Evolutionary conservation across 805 yeast genomes (phyloP).

Genomic region (Starmerella powellii): DNA sequence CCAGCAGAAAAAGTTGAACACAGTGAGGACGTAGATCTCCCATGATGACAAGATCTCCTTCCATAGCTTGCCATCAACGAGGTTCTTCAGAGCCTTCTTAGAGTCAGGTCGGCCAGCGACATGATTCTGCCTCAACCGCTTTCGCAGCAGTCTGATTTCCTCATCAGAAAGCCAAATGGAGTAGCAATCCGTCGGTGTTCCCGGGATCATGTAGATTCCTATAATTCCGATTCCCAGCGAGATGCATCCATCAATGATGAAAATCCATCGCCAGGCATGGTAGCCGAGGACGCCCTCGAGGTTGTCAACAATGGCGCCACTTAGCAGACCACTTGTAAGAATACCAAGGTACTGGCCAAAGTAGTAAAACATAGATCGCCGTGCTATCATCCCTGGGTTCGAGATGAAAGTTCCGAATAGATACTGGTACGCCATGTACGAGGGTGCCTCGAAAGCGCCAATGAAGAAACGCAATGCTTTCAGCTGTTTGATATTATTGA

Average conservation of each 20-base stretch:
- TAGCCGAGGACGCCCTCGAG: constrained; percentile 43
- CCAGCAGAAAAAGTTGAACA: constrained; percentile 50
- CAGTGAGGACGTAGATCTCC: constrained; percentile 46
- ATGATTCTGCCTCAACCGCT: constrained; percentile 27
- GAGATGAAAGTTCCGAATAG: constrained; percentile 42
- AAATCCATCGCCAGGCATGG: constrained; percentile 64
- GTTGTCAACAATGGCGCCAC: constrained; percentile 40
- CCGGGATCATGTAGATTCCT: constrained; percentile 49
- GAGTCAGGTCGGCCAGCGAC: constrained; percentile 16
- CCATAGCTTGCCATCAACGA: constrained; percentile 41
- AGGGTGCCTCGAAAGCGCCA: constrained; percentile 61
- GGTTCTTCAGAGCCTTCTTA: constrained; percentile 15
- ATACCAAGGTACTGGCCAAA: constrained; percentile 52
- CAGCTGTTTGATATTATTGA: constrained; percentile 39
- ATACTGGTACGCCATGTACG: constrained; percentile 38
- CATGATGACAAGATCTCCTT: constrained; percentile 41
- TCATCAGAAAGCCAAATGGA: constrained; percentile 44
- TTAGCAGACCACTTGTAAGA: constrained; percentile 50
- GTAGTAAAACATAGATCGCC: constrained; percentile 49
- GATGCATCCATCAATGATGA: constrained; percentile 51
- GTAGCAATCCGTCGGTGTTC: constrained; percentile 49
- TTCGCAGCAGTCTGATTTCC: constrained; percentile 43
- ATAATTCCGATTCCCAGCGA: constrained; percentile 46
- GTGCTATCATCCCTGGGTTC: constrained; percentile 45
- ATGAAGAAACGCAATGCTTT: constrained; percentile 54